These are phyloP conservation scores for Gnaphalium uliginosum DNA, from an alignment of 129 eudicot genomes.

Conservation along the genomic window DNA sequence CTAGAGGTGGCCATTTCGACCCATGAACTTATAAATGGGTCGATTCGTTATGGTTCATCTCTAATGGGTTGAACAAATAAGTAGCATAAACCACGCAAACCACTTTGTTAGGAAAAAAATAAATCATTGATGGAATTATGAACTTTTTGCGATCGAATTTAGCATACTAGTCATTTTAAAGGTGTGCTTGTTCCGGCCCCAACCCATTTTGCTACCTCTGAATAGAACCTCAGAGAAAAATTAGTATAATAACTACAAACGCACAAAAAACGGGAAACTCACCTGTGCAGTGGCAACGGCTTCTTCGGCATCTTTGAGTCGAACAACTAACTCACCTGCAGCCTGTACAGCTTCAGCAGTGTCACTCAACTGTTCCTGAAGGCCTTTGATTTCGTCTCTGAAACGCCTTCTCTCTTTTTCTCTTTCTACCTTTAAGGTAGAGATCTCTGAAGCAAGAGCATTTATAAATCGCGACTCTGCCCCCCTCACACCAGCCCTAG, in stretches of 20 bases:
- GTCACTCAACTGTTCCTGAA: slow-evolving; percentile 85
- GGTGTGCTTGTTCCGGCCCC: neutral
- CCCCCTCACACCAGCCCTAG: slow-evolving; percentile 77
- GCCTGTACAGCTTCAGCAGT: slow-evolving; percentile 99
- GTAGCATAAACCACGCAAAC: neutral
- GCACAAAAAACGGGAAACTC: slow-evolving; percentile 26
- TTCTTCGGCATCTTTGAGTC: slow-evolving; percentile 95
- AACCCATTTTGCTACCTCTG: neutral
- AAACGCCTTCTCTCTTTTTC: slow-evolving; percentile 73
- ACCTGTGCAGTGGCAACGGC: slow-evolving; percentile 84
- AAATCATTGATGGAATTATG: neutral
- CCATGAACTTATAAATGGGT: neutral
- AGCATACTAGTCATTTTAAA: neutral
- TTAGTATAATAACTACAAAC: neutral
- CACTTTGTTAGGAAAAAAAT: neutral
- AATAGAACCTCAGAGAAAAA: too few species aligned
- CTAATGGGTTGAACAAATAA: neutral
- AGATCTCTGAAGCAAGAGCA: slow-evolving; percentile 79
- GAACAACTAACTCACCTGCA: slow-evolving; percentile 91
- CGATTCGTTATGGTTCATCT: neutral
- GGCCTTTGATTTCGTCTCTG: slow-evolving; percentile 82
- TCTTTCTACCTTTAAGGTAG: slow-evolving; percentile 74
- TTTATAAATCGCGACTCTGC: slow-evolving; percentile 81
- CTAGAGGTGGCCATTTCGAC: neutral
- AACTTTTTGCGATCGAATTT: neutral